These are phyloP conservation scores for Talaromyces trachyspermus DNA, from an alignment of 495 filamentous ascomycete species.

Conservation along the genomic window DNA sequence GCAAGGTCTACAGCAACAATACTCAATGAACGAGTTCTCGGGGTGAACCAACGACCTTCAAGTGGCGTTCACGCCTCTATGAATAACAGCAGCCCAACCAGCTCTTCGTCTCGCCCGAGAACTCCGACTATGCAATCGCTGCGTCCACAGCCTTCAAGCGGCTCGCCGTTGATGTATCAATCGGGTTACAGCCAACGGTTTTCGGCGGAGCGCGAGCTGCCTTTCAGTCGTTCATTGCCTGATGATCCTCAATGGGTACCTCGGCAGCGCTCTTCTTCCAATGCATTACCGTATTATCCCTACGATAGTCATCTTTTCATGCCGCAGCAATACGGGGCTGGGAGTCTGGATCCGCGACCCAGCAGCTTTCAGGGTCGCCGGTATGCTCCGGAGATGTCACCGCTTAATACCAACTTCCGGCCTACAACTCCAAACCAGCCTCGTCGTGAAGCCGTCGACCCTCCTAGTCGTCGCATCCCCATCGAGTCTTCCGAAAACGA, in stretches of 20 bases:
- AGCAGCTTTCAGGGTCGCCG: conserved; percentile 12
- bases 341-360: conserved; percentile 20
- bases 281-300: conserved; percentile 26
- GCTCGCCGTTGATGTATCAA: conserved; percentile 29
- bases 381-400: conserved; percentile 12
- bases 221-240: conserved; percentile 29
- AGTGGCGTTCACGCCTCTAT: not conserved
- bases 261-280: conserved; percentile 30
- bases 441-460: too few species aligned
- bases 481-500: conserved; percentile 8
- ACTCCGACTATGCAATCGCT: conserved; percentile 34
- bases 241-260: conserved; percentile 42
- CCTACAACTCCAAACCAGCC: conserved; percentile 16
- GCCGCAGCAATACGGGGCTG: conserved; percentile 19
- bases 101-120: conserved; percentile 31
- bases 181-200: conserved; percentile 23
- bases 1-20: conserved; percentile 1
- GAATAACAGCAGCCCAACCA: conserved; percentile 16
- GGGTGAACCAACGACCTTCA: conserved; percentile 1
- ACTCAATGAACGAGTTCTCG: conserved; percentile 5
- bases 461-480: conserved; percentile 2
- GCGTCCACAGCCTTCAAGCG: conserved; percentile 25
- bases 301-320: conserved; percentile 22
- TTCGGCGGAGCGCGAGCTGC: conserved; percentile 16
- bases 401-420: conserved; percentile 17